These are phyloP conservation scores for Sphaerulina populicola DNA, from an alignment of 2,329 filamentous ascomycete species.

Conservation along the genomic window DNA sequence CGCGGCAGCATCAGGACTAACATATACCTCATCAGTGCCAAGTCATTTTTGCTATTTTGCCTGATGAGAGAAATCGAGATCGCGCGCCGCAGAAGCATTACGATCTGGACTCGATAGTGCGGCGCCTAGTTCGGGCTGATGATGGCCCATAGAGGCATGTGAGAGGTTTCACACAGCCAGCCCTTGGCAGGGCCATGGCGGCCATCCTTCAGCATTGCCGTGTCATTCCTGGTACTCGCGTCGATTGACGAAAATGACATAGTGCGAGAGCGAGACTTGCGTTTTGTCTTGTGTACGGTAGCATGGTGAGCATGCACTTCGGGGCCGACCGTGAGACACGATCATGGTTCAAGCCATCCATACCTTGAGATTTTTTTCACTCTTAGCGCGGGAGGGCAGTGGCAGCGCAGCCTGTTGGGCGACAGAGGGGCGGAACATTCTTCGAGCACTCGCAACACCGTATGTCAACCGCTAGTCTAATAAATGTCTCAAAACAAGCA, in stretches of 20 bases:
- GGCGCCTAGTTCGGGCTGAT: not conserved
- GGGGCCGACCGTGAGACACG: too few species aligned
- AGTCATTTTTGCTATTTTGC: not conserved
- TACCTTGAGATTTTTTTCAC: not conserved
- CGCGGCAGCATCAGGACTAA: slow-evolving; percentile 7
- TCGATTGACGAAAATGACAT: too few species aligned
- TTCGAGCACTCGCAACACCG: too few species aligned
- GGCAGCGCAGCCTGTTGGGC: not conserved
- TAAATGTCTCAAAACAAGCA: too few species aligned
- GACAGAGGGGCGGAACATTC: too few species aligned
- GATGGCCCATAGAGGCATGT: not conserved
- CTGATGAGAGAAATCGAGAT: not conserved
- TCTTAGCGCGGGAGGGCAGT: not conserved
- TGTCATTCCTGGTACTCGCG: not conserved
- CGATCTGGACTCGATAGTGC: not conserved
- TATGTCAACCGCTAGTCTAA: too few species aligned
- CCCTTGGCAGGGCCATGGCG: not conserved
- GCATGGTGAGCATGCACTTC: too few species aligned
- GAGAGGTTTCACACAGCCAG: not conserved
- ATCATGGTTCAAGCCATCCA: too few species aligned
- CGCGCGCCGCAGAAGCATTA: not conserved
- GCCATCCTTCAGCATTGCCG: not conserved
- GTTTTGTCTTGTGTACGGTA: too few species aligned
- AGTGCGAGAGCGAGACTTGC: too few species aligned
- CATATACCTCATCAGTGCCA: not conserved